Conservation (phyloP, 177 flowering plant genomes). For the Vitis hybrid region DNA sequence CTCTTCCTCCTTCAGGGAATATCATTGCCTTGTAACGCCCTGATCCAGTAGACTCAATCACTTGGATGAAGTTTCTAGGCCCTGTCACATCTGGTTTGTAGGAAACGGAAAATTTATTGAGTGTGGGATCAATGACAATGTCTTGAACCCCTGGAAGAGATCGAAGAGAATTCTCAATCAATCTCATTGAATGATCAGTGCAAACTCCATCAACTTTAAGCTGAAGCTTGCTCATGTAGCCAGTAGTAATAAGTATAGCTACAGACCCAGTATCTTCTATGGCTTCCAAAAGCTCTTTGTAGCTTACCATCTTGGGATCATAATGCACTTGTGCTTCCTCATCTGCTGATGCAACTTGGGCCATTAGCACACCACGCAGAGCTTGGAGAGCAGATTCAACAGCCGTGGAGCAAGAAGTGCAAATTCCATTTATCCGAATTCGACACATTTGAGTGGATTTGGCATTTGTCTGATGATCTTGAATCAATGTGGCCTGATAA, state of each 20-base stretch:
- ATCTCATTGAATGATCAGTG: conserved; percentile 37
- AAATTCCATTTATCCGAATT: conserved; percentile 67
- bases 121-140: conserved; percentile 33
- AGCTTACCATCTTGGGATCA: conserved; percentile 49
- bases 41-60: conserved; percentile 54
- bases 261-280: conserved; percentile 75
- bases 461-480: conserved; percentile 39
- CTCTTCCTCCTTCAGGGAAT: conserved; percentile 48
- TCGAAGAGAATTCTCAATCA: conserved; percentile 52
- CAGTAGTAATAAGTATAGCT: conserved; percentile 62
- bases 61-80: conserved; percentile 64
- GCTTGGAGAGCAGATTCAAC: conserved; percentile 54
- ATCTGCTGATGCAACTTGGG: conserved; percentile 76
- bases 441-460: conserved; percentile 45
- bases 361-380: conserved; percentile 56
- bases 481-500: conserved; percentile 52
- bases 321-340: conserved; percentile 73
- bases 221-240: conserved; percentile 53
- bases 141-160: conserved; percentile 66
- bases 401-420: conserved; percentile 75
- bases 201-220: conserved; percentile 61
- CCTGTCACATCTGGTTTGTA: conserved; percentile 74
- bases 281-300: conserved; percentile 39
- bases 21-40: conserved; percentile 57
- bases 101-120: conserved; percentile 49